Percentiles rank a stretch among this genome's conserved stretches.
These are phyloP conservation scores for Diutina mesorugosa DNA, from an alignment of 1,139 yeast genomes.

Conservation along the genomic window DNA sequence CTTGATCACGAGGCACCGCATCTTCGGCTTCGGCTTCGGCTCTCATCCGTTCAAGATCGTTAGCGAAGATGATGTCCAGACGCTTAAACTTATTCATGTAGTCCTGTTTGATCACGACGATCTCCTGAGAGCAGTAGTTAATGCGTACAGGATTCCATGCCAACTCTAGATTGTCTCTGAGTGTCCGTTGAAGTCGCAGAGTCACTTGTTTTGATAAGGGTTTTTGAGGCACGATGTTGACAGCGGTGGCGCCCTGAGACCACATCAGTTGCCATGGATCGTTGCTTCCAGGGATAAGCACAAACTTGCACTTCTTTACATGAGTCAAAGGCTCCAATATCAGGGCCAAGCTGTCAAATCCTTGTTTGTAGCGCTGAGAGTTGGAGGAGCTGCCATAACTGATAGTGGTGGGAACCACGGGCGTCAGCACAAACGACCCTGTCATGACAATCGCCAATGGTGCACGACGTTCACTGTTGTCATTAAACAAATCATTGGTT, in stretches of 20 bases:
- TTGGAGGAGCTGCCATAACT: conserved; percentile 27
- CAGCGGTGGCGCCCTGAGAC: conserved; percentile 48
- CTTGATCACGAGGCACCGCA: conserved; percentile 7
- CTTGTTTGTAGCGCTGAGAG: conserved; percentile 48
- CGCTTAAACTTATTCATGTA: conserved; percentile 57
- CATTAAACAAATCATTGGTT: conserved; percentile 5
- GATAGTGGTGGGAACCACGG: conserved; percentile 29
- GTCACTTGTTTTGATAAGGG: conserved; percentile 63
- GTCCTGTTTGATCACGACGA: conserved; percentile 64
- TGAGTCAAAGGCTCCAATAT: conserved; percentile 22
- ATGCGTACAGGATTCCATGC: conserved; percentile 76
- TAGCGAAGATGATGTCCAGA: conserved; percentile 46
- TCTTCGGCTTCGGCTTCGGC: conserved; percentile 11
- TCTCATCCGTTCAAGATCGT: conserved; percentile 15
- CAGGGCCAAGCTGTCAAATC: conserved; percentile 63
- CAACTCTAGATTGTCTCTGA: conserved; percentile 35
- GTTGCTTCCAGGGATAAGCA: conserved; percentile 76
- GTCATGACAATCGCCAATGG: conserved; percentile 41
- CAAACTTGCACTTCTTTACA: conserved; percentile 27
- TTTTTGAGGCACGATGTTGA: conserved; percentile 56
- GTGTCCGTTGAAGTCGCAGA: conserved; percentile 48
- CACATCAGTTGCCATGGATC: conserved; percentile 87
- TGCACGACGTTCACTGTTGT: neutral
- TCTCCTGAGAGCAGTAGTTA: conserved; percentile 73
- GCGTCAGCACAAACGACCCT: conserved; percentile 55